These are phyloP conservation scores for Paraurostyla sp. DNA, from an alignment of 73 alveolate genomes.

Conservation along the genomic window DNA sequence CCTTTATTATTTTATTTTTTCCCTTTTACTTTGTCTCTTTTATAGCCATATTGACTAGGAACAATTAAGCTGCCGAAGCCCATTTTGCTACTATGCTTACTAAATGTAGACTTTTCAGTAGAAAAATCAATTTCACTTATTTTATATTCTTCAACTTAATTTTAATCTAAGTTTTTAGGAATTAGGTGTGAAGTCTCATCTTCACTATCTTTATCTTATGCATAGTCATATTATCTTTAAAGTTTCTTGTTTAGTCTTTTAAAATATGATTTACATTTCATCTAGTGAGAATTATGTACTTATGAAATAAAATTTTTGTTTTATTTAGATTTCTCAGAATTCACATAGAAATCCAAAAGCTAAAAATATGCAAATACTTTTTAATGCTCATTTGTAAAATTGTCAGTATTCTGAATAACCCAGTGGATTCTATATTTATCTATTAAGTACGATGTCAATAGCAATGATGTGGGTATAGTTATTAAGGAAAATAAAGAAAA, in stretches of 20 bases:
- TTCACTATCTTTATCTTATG: neutral
- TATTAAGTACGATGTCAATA: neutral
- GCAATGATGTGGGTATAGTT: neutral
- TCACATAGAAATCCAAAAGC: neutral
- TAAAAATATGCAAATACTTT: neutral
- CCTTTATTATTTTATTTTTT: no score
- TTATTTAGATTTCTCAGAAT: neutral
- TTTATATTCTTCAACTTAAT: no score
- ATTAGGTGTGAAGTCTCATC: neutral
- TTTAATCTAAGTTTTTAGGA: neutral
- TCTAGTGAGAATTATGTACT: neutral
- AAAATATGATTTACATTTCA: neutral
- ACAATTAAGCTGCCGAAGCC: neutral
- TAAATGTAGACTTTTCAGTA: no score
- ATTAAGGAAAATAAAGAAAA: neutral
- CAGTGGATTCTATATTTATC: neutral
- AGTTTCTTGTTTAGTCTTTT: conserved; percentile 2
- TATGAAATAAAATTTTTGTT: neutral
- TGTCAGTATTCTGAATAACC: neutral
- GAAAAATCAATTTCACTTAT: no score
- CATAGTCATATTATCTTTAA: neutral
- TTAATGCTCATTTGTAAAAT: neutral
- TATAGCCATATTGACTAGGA: neutral
- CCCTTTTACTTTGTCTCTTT: neutral
- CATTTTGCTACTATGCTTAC: no score